Conservation (phyloP, 2,329 filamentous ascomycete species). For the Penicillium carneum region DNA sequence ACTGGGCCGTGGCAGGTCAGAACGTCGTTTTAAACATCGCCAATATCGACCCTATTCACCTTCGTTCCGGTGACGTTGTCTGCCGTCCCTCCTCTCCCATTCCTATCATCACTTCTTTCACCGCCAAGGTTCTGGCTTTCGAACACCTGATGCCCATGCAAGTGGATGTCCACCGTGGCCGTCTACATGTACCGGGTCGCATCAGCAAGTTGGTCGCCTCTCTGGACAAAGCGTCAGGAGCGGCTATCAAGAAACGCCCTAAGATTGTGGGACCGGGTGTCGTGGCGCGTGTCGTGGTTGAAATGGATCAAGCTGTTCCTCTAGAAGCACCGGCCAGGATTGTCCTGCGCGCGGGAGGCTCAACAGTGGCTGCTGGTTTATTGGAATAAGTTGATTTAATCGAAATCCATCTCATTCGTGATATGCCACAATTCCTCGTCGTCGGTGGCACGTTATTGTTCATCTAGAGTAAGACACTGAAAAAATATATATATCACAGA, state of each 20-base stretch:
- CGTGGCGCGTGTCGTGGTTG: conserved; percentile 78
- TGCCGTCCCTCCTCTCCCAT: conserved; percentile 74
- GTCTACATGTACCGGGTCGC: conserved; percentile 77
- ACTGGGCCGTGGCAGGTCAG: conserved; percentile 93
- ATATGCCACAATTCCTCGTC: neutral
- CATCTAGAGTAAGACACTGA: neutral
- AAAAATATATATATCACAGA: neutral
- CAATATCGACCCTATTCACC: conserved; percentile 82
- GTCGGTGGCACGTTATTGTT: neutral
- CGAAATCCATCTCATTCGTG: neutral
- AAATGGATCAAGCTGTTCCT: conserved; percentile 75
- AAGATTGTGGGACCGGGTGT: conserved; percentile 80
- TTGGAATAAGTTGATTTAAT: conserved; percentile 61
- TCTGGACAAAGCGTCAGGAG: conserved; percentile 79
- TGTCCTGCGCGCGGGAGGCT: conserved; percentile 78
- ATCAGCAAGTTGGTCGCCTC: conserved; percentile 75
- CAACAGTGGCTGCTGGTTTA: conserved; percentile 86
- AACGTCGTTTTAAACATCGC: conserved; percentile 83
- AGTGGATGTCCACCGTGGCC: conserved; percentile 85
- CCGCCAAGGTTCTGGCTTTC: conserved; percentile 84
- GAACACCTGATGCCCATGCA: conserved; percentile 87
- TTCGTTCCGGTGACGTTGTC: conserved; percentile 85
- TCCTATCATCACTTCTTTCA: conserved; percentile 74
- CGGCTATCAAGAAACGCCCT: conserved; percentile 80
- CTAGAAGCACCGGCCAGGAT: conserved; percentile 81